Conservation (phyloP, 495 filamentous ascomycete species). For the Thozetella sp. region DNA sequence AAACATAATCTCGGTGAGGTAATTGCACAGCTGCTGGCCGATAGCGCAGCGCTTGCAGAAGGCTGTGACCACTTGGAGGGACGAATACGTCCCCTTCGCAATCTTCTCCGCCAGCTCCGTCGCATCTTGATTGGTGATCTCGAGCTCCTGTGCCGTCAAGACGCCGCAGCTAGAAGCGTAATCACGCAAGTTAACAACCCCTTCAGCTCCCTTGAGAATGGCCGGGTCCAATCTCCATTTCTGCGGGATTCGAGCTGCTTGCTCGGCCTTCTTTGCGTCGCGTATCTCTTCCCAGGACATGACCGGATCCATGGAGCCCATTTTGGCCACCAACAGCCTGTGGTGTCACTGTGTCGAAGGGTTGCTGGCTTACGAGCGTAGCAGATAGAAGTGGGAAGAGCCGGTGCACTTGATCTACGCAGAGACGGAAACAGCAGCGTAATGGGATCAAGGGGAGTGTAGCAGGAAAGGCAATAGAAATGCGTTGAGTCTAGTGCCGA, state of each 20-base stretch:
- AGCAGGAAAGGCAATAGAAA: too few relatives aligned
- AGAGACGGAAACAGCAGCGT: too few relatives aligned
- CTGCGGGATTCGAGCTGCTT: neutral
- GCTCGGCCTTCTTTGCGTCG: neutral
- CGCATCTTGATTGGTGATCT: neutral
- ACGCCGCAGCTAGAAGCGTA: neutral
- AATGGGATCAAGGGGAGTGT: too few relatives aligned
- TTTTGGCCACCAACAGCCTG: too few relatives aligned
- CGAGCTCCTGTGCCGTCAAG: neutral
- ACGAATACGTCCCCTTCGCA: neutral
- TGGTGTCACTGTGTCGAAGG: too few relatives aligned
- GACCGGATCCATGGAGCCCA: too few relatives aligned
- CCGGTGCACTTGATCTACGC: too few relatives aligned
- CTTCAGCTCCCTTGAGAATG: neutral
- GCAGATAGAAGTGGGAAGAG: too few relatives aligned
- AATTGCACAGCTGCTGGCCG: neutral
- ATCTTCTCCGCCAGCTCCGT: neutral
- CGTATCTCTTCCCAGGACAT: neutral
- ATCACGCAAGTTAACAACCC: neutral
- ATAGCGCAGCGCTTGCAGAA: neutral
- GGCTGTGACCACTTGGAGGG: neutral
- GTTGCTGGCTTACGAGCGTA: too few relatives aligned
- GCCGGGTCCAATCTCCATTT: neutral
- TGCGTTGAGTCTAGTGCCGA: too few relatives aligned
- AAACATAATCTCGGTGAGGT: neutral